Evolutionary conservation across 73 alveolate genomes (phyloP), one percentile per base, ranked within the genome.

Genomic region (Paramecium pentaurelia): DNA sequence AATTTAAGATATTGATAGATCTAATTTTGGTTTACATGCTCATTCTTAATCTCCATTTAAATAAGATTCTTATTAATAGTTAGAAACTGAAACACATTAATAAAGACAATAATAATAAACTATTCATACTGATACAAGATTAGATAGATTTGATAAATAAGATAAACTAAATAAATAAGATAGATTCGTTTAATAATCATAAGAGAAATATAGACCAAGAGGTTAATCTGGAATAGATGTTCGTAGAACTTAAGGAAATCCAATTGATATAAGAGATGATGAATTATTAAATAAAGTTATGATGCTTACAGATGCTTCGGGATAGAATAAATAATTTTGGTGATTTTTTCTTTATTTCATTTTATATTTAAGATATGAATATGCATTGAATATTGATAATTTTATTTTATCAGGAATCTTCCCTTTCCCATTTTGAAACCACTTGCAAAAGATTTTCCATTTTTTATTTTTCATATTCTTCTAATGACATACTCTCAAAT

Each of bases 371-470:
- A 54, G 20, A 54, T 16, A 16, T 54, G 25, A 54, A 54, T 54
- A 54, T 18, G 11, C 70, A 54, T 49, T 49, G 60, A 49, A 49
- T 49, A 49, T 16, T 49, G 8, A 54, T 54, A 54, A 54, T 54
- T 40, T 54, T 54, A 54, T 54, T 34, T 18, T 54, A 37, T 80
- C 91, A 80, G 14, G 91, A 28, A 47, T 80, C 91, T 20, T 80
- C 91, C 58, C 91, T 80, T 42, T 80, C 91, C 91, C 91, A 80
- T 47, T 80, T 80, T 20, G 77, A 45, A 10, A 49, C 75, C 7
- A 80, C 91, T 27, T 80, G 14, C 18, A 80, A 80, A 0, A 80
- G 27, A 10, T 40, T 45, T 47, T 80, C 91, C 91, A 80, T 80
- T 80, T 80, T 80, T 47, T 80, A 45, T 42, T 42, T 40, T 25